Evolutionary conservation across 1,139 yeast species (phyloP), one percentile per base, ranked within the genome.

Genomic region (Pichia sp.): DNA sequence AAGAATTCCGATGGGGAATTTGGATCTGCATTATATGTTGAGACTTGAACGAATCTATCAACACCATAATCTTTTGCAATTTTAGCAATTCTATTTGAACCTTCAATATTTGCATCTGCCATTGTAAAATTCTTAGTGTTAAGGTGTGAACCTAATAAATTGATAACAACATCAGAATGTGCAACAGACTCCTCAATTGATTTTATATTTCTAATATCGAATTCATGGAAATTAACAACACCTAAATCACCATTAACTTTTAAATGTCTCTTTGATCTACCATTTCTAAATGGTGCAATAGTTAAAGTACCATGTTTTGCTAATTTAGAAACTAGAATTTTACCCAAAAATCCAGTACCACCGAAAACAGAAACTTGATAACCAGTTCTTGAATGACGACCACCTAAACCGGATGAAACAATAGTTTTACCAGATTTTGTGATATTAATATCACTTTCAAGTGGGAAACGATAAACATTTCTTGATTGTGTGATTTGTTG

Each of bases 361-460:
- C 96, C 96, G 61, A 87, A 87, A 4, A 87, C 92, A 7, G 96
- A 86, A 27, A 92, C 95, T 7, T 92, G 85, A 69, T 81, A 85
- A 2, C 96, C 96, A n/a, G 92, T 82, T 71, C 95, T 77, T 36
- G 95, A 86, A 11, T 95, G 84, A 54, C 88, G 76, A 39, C 96
- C 95, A 41, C 95, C 95, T 44, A 79, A 69, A 52, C 96, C 96
- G 38, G 74, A 73, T 23, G 85, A 67, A 46, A 84, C 65, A 58
- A 80, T 74, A 40, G 88, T 82, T 63, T 87, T 85, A 36, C 96
- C 96, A 49, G 75, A 72, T 57, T 80, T 74, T 53, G 94, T 83
- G 66, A 87, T 80, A 68, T 84, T 82, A 60, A 87, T 71, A 65
- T 87, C 95, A 48, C 77, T 70, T 50, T 68, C 70, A 43, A 77